Conservation (phyloP, 2,329 filamentous ascomycete genomes). For the Domatiomyces globalis region DNA sequence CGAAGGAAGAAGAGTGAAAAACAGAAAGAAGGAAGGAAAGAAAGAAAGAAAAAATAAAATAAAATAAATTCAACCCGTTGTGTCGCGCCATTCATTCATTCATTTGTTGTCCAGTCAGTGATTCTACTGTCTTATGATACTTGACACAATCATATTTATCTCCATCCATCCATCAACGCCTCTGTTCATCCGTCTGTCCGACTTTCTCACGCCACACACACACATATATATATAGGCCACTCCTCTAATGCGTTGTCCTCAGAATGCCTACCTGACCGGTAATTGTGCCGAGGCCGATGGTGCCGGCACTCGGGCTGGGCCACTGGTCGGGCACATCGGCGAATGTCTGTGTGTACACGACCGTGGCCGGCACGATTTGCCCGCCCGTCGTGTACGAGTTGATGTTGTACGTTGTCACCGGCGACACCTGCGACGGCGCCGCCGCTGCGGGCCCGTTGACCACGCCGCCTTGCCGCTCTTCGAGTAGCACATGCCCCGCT, state of each 20-base stretch:
- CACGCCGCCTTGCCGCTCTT: slow-evolving; percentile 20
- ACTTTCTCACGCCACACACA: too few relatives aligned
- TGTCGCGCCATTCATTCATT: too few relatives aligned
- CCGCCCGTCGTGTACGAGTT: slow-evolving; percentile 1
- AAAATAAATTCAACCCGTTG: too few relatives aligned
- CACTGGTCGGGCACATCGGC: slow-evolving; percentile 21
- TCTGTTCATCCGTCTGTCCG: too few relatives aligned
- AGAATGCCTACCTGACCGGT: slow-evolving; percentile 13
- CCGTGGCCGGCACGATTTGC: slow-evolving; percentile 8
- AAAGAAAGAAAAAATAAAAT: too few relatives aligned
- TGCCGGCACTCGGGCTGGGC: slow-evolving; percentile 18
- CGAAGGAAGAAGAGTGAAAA: too few relatives aligned
- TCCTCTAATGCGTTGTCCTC: slow-evolving; percentile 9
- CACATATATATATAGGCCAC: too few relatives aligned
- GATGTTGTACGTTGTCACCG: slow-evolving; percentile 19
- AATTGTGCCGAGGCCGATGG: slow-evolving; percentile 23
- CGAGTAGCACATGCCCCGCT: slow-evolving; percentile 10
- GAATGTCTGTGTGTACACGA: slow-evolving; percentile 21
- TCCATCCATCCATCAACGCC: too few relatives aligned
- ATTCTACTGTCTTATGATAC: too few relatives aligned
- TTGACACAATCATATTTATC: too few relatives aligned
- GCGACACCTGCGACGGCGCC: slow-evolving; percentile 18
- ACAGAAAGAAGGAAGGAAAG: too few relatives aligned
- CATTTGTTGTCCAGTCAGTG: too few relatives aligned
- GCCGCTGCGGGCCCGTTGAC: slow-evolving; percentile 18